Conservation (phyloP, 441 rosid species). For the Daphne laureola region DNA sequence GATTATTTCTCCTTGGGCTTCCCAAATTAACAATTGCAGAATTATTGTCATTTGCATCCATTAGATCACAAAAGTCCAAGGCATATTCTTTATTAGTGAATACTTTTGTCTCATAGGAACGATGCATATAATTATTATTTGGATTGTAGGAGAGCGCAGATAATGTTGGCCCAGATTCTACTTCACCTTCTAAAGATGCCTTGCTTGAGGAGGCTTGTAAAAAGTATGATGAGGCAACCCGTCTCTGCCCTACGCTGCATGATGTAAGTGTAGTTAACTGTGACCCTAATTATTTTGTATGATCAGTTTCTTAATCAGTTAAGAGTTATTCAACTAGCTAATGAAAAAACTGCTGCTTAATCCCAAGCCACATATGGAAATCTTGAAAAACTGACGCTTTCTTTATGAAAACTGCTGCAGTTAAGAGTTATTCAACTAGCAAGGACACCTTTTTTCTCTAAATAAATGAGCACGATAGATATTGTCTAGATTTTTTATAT, state of each 20-base stretch:
- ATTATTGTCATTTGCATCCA: background rate
- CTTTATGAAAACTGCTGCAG: too few relatives aligned
- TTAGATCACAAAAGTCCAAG: background rate
- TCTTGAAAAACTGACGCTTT: background rate
- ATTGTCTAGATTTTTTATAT: too few relatives aligned
- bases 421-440: too few relatives aligned
- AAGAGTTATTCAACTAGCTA: too few relatives aligned
- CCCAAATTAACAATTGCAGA: background rate
- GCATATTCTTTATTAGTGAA: background rate
- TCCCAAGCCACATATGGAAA: too few relatives aligned
- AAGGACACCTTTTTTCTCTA: too few relatives aligned
- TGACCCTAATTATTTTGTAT: constrained; percentile 16
- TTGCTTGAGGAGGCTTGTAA: constrained; percentile 97
- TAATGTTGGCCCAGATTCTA: constrained; percentile 81
- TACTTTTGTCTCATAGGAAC: background rate
- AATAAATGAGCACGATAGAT: too few relatives aligned
- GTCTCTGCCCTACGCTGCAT: constrained; percentile 84
- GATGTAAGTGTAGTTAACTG: constrained; percentile 55
- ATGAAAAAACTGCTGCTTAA: background rate
- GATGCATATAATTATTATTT: constrained; percentile 10
- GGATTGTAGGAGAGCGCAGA: constrained; percentile 94
- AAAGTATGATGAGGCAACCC: constrained; percentile 91
- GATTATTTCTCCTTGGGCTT: constrained; percentile 9
- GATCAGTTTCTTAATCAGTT: background rate
- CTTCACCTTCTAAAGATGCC: constrained; percentile 93